Evolutionary conservation across 1,284 basidiomycete genomes (phyloP).

Genomic region (Limonomyces culmigenus): DNA sequence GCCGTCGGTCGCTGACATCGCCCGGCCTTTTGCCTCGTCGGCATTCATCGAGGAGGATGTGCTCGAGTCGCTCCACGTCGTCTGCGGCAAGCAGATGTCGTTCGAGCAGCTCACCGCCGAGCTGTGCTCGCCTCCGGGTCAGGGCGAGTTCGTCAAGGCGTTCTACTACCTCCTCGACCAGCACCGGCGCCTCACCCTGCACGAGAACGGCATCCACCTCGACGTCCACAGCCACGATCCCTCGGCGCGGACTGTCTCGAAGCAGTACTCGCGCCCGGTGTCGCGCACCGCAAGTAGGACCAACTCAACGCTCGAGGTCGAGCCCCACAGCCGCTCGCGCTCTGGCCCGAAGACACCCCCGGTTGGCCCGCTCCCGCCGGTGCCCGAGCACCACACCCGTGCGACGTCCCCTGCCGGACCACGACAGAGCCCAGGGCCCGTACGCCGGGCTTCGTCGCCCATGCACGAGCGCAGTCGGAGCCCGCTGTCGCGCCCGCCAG

Average conservation of each 20-base stretch:
- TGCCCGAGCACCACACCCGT: no score
- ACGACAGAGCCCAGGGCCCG: no score
- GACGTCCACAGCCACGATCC: slow-evolving; percentile 18
- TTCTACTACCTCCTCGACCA: slow-evolving; percentile 80
- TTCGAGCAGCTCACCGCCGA: slow-evolving; percentile 43
- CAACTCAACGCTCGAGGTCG: slow-evolving; percentile 1
- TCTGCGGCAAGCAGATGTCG: slow-evolving; percentile 63
- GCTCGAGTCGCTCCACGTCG: slow-evolving; percentile 74
- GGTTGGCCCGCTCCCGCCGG: not conserved
- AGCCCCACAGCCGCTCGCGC: no score
- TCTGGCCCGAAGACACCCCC: slow-evolving; percentile 10
- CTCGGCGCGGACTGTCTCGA: slow-evolving; percentile 23
- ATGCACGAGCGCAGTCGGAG: no score
- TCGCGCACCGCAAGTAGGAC: slow-evolving; percentile 6
- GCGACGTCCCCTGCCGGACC: no score
- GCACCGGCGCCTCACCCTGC: slow-evolving; percentile 61
- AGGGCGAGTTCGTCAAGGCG: slow-evolving; percentile 76
- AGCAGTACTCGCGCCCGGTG: slow-evolving; percentile 26
- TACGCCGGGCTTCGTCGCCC: no score
- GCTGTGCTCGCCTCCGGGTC: slow-evolving; percentile 41
- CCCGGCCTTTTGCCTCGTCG: slow-evolving; percentile 48
- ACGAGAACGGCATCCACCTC: slow-evolving; percentile 39
- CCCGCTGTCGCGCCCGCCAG: no score
- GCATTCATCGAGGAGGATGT: slow-evolving; percentile 77
- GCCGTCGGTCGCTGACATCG: slow-evolving; percentile 48